Evolutionary conservation across 2,329 filamentous ascomycete species (phyloP).

Genomic region (Venturia carpophila): DNA sequence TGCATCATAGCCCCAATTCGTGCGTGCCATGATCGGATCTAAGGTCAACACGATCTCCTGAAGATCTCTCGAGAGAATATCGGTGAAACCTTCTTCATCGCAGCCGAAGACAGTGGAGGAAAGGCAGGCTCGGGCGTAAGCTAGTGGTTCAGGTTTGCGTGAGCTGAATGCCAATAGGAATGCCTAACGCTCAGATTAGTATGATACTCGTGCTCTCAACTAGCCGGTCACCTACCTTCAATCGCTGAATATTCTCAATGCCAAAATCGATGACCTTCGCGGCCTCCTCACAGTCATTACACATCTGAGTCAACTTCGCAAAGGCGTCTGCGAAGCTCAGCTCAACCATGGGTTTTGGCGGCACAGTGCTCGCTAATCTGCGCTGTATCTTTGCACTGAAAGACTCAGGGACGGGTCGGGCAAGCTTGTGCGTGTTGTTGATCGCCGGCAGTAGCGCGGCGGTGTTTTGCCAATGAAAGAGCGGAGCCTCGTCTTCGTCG

Average conservation of each 20-base stretch:
- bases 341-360: slow-evolving; percentile 80
- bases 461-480: slow-evolving; percentile 31
- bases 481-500: not conserved
- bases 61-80: slow-evolving; percentile 77
- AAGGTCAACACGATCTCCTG: slow-evolving; percentile 65
- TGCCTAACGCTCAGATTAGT: slow-evolving; percentile 40
- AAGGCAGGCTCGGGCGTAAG: slow-evolving; percentile 74
- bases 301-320: slow-evolving; percentile 55
- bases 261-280: slow-evolving; percentile 10
- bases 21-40: slow-evolving; percentile 60
- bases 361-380: slow-evolving; percentile 87
- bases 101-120: slow-evolving; percentile 66
- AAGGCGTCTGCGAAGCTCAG: slow-evolving; percentile 65
- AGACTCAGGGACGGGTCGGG: slow-evolving; percentile 60
- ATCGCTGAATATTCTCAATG: slow-evolving; percentile 10
- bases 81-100: slow-evolving; percentile 60
- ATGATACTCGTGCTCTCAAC: not conserved
- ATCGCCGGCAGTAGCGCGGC: slow-evolving; percentile 45
- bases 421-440: slow-evolving; percentile 53
- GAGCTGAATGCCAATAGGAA: slow-evolving; percentile 69
- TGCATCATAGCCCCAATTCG: slow-evolving; percentile 66
- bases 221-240: not conserved
- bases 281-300: slow-evolving; percentile 60
- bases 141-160: slow-evolving; percentile 71
- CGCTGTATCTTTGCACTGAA: slow-evolving; percentile 89